phyloP scores from a whole-genome alignment of 208 protist genomes.

The Leptomonas pyrrhocoris region DNA sequence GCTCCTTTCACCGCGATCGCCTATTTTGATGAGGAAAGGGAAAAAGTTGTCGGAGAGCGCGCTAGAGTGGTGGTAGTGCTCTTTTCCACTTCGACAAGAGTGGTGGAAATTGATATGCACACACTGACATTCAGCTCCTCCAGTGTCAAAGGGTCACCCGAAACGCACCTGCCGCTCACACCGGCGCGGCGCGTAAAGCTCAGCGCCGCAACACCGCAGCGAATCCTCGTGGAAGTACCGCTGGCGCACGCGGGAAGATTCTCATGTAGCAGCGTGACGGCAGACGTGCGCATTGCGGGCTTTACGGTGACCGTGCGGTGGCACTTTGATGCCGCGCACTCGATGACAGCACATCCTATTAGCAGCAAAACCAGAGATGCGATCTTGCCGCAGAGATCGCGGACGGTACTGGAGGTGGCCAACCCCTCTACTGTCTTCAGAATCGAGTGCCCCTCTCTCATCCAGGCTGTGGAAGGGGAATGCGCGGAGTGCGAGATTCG shows the following conservation, averaged over 20 bases:
- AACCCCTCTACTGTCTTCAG: constrained; percentile 40
- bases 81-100: constrained; percentile 32
- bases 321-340: constrained; percentile 9
- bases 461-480: constrained; percentile 65
- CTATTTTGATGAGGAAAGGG: constrained; percentile 17
- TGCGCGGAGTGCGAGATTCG: constrained; percentile 40
- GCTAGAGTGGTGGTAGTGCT: constrained; percentile 26
- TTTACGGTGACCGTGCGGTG: constrained; percentile 31
- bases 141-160: background rate
- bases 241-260: constrained; percentile 49
- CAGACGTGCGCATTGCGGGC: constrained; percentile 29
- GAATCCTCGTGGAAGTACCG: constrained; percentile 19
- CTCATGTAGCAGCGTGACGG: constrained; percentile 38
- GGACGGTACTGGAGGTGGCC: constrained; percentile 28
- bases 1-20: constrained; percentile 36
- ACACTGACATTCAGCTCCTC: constrained; percentile 22
- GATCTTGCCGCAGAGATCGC: constrained; percentile 7
- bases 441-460: constrained; percentile 35
- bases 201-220: constrained; percentile 14
- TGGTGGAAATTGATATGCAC: constrained; percentile 22
- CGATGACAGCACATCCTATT: constrained; percentile 21
- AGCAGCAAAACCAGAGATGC: constrained; percentile 2
- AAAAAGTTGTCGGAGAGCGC: constrained; percentile 21
- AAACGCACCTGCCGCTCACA: constrained; percentile 11
- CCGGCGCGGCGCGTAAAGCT: constrained; percentile 12